Evolutionary conservation across 2,329 filamentous ascomycete species (phyloP), one percentile per base, ranked within the genome.

Genomic region (Sporothrix protearum): DNA sequence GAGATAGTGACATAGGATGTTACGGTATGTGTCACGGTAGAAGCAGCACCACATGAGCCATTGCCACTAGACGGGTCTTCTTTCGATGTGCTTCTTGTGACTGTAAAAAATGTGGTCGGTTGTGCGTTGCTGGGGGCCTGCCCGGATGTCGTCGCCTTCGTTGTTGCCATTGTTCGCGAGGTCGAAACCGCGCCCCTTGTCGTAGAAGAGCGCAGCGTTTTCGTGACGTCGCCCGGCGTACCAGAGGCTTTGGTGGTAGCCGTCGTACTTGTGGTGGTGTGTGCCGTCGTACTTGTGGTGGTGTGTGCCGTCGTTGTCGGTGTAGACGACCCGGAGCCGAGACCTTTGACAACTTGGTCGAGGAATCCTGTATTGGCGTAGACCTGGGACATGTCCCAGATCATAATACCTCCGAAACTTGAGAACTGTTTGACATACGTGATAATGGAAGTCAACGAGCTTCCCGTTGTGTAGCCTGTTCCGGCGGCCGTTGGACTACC

Each of bases 341-440:
- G 76, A 71, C 80, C 77, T 45, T 76, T 71, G 75, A 79, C 78
- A 3, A 89, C 79, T 49, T 80, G 77, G 33, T 80, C 78, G 70
- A 90, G 79, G 77, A 88, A 89, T 0, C 87, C 88, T 1, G 75
- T 45, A 78, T 91, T 90, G n/a, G 80, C 79, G 74, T 85, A 88
- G 1, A 86, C 82, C 80, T 90, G 88, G 39, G 82, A 86, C 79
- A 86, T 86, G 78, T 92, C 89, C 89, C 89, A 91, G 80, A 91
- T 83, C 89, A 91, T 91, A 36, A 89, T 84, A 39, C 89, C 89
- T 8, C 88, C 89, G 76, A 91, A 91, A 78, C 84, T 89, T 3
- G 81, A 78, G 76, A 85, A 91, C 53, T 80, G 77, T 79, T 85
- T 85, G 59, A 80, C 82, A 76, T 87, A 90, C 45, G 82, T 71